Base-by-base conservation (phyloP, 495 filamentous ascomycete species). In the Penicillium coffeae region DNA sequence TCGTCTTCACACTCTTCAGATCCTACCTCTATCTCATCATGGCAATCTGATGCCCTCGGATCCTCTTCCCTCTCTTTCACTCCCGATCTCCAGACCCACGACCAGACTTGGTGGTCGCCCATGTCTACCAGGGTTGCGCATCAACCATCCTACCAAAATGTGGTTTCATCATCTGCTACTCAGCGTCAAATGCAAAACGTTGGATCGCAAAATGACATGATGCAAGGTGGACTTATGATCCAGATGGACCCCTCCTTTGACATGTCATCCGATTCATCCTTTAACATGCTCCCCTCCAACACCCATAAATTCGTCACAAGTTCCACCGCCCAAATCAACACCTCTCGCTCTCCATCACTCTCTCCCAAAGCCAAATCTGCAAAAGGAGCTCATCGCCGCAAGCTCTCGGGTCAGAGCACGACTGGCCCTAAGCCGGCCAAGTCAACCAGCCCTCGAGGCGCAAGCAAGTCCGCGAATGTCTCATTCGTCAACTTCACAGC, bases 401-500 rank as follows among this genome's bases (percentile, higher is more conserved):
- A 73, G 33, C 52, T 72, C 25, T 73, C 71, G 1, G 55, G 62
- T 7, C 63, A 65, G 46, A 67, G 68, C 42, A 68, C 56, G 55
- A 59, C 45, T 19, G 56, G 51, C 7, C 70, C 69, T 27, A 72
- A 70, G 45, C 59, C 70, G 2, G 60, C 54, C 34, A 74, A 66
- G 48, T 56, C 51, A 34, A 55, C 48, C 30, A 71, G 68, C 30
- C 65, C 71, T 20, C 68, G 59, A 27, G 62, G 62, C 13, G 34
- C 57, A 42, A 62, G 60, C 38, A 71, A 68, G 39, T 59, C 71
- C 19, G 71, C 72, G 21, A 70, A 63, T 8, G 80, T 86, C 34
- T 83, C 82, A 1, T 98, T 98, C 58, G 88, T 95, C 46, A 97
- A 97, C 64, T 95, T 85, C 69, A 96, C 90, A n/a, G 81, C 90